Evolutionary conservation across 1,139 yeast genomes (phyloP).

Genomic region (Lodderomyces margitis): DNA sequence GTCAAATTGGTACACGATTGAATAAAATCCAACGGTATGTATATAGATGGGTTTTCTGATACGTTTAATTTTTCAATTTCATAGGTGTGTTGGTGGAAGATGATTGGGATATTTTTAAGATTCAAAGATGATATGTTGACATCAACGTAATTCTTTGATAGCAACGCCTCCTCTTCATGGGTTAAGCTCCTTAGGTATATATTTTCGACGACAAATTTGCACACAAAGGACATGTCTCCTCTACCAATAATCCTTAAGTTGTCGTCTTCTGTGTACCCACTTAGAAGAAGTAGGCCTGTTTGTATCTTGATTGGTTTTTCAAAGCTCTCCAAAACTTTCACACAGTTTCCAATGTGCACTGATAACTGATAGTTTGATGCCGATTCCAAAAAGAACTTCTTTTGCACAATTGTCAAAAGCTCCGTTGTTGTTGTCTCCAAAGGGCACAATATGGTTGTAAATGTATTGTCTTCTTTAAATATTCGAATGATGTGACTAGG

Average conservation of each 20-base stretch:
- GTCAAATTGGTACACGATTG: constrained; percentile 76
- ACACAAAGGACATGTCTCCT: constrained; percentile 81
- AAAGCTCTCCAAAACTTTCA: constrained; percentile 67
- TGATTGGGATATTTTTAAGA: constrained; percentile 80
- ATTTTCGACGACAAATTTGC: constrained; percentile 79
- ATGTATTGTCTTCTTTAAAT: constrained; percentile 77
- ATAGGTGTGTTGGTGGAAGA: constrained; percentile 76
- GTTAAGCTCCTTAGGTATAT: constrained; percentile 68
- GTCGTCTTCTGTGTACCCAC: constrained; percentile 81
- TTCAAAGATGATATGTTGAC: constrained; percentile 75
- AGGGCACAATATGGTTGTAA: constrained; percentile 75
- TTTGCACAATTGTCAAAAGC: constrained; percentile 62
- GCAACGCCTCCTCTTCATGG: constrained; percentile 61
- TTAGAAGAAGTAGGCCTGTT: constrained; percentile 64
- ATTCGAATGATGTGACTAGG: constrained; percentile 61
- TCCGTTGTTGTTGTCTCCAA: constrained; percentile 77
- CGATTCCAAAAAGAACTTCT: constrained; percentile 73
- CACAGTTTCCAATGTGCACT: constrained; percentile 75
- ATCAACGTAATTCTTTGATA: constrained; percentile 66
- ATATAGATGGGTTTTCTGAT: constrained; percentile 82
- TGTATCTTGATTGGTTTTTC: constrained; percentile 82
- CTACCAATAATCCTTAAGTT: constrained; percentile 77
- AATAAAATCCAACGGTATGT: constrained; percentile 80
- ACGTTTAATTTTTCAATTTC: constrained; percentile 83
- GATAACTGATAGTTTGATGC: constrained; percentile 74